Conservation (phyloP, 2,329 filamentous ascomycete species). For the Fusarium oxysporum region DNA sequence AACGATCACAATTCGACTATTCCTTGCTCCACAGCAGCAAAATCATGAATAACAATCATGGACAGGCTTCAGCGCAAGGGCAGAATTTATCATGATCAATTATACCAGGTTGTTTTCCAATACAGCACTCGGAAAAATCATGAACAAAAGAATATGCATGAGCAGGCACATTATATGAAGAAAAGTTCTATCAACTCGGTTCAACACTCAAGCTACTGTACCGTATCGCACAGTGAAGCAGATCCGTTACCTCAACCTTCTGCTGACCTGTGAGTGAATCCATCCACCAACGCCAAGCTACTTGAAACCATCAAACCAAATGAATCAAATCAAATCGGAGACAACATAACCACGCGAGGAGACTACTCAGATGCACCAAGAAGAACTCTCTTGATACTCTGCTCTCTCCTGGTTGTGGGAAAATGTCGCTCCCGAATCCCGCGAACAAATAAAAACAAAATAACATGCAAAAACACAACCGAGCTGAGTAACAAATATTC, state of each 20-base stretch:
- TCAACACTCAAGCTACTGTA: constrained; percentile 38
- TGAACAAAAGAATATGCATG: background rate
- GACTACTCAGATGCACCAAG: constrained; percentile 29
- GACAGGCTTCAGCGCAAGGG: background rate
- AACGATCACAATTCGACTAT: background rate
- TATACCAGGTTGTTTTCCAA: no score
- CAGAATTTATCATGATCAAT: background rate
- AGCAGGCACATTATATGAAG: background rate
- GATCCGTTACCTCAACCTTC: constrained; percentile 16
- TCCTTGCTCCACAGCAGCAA: background rate
- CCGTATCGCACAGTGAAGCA: constrained; percentile 31
- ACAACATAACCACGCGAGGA: constrained; percentile 19
- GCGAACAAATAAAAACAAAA: constrained; percentile 2
- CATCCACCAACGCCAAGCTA: constrained; percentile 47
- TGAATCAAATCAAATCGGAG: constrained; percentile 23
- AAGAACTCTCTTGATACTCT: constrained; percentile 6
- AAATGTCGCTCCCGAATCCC: constrained; percentile 15
- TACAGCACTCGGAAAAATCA: background rate
- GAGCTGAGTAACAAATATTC: constrained; percentile 12
- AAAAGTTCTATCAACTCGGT: constrained; percentile 19
- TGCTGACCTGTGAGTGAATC: constrained; percentile 32
- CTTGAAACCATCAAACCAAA: constrained; percentile 37
- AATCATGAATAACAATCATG: no score
- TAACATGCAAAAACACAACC: constrained; percentile 25
- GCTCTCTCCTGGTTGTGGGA: constrained; percentile 11